A percentile compares a stretch with the other conserved stretches of the same genome.
These are phyloP conservation scores for Pseudocercospora crystallina DNA, from an alignment of 2,329 filamentous ascomycete genomes.

Conservation along the genomic window DNA sequence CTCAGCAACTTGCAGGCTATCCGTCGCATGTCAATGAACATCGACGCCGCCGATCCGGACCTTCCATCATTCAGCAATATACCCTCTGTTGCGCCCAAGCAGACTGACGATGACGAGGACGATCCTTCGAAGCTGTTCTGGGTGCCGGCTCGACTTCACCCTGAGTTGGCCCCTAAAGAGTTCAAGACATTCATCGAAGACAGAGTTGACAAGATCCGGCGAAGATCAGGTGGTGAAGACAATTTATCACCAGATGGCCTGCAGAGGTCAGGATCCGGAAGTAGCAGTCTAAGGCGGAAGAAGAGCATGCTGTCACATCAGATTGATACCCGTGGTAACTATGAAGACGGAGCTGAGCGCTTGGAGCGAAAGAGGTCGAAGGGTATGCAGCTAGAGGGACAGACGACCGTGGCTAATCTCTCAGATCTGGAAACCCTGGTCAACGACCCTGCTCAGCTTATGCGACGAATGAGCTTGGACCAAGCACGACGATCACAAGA, in stretches of 20 bases:
- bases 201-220: conserved; percentile 82
- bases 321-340: conserved; percentile 74
- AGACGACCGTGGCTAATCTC: conserved; percentile 62
- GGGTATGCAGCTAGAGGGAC: conserved; percentile 44
- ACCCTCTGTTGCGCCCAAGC: conserved; percentile 69
- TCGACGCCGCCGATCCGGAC: conserved; percentile 69
- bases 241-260: conserved; percentile 59
- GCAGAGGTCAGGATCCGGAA: conserved; percentile 55
- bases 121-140: conserved; percentile 88
- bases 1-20: conserved; percentile 88
- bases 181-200: conserved; percentile 97
- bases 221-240: conserved; percentile 71
- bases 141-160: conserved; percentile 92
- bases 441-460: conserved; percentile 71
- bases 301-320: conserved; percentile 95
- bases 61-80: conserved; percentile 67
- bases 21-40: conserved; percentile 92
- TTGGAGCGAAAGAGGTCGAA: conserved; percentile 71
- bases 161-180: conserved; percentile 89
- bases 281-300: conserved; percentile 72
- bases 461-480: conserved; percentile 66
- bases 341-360: conserved; percentile 79
- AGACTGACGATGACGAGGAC: conserved; percentile 72
- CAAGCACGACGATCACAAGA: conserved; percentile 36
- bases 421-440: conserved; percentile 76